Evolutionary conservation across 140 eudicot species (phyloP), one percentile per base, ranked within the genome.

Genomic region (Bidens hawaiensis): DNA sequence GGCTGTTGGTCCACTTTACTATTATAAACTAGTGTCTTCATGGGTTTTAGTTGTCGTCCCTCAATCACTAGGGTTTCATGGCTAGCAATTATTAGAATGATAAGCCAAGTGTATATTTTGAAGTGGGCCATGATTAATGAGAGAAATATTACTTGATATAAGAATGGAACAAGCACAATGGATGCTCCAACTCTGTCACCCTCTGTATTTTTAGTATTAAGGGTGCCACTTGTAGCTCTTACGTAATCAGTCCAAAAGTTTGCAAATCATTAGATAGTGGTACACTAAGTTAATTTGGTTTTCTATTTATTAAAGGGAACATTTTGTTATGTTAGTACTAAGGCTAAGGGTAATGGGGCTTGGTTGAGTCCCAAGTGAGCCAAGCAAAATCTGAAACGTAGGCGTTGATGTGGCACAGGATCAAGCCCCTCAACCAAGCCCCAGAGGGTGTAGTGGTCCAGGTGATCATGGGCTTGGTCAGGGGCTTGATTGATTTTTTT

Each of bases 121-220:
- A 64, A 65, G 41, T 52, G 22, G 62, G 79, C 73, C 94, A 85
- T 85, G 61, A 21, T 38, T 15, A 6, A 38, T n/a, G 62, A 46
- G 67, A 48, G n/a, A 66, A 34, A 7, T 48, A 10, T 51, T 25
- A 13, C 7, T 64, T 33, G 23, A 22, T 51, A 40, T 21, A 30
- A 17, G 63, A 57, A 63, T 27, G 64, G 71, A 72, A 57, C 74
- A 70, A 62, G 49, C 51, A 60, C 65, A 73, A 72, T 79, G 76
- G 65, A 74, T 74, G 75, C 64, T 75, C 34, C 5, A 62, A 64
- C 68, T 67, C 74, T 56, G 76, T 53, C 53, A 33, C 67, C 77
- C 60, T 60, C 33, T 61, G 73, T 75, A 83, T 83, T 75, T 87
- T 81, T 87, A 87, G 60, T 47, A 50, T 28, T 3, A 16, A 26